Evolutionary conservation across 83 land plant species (phyloP).

Genomic region (Thuja plicata): DNA sequence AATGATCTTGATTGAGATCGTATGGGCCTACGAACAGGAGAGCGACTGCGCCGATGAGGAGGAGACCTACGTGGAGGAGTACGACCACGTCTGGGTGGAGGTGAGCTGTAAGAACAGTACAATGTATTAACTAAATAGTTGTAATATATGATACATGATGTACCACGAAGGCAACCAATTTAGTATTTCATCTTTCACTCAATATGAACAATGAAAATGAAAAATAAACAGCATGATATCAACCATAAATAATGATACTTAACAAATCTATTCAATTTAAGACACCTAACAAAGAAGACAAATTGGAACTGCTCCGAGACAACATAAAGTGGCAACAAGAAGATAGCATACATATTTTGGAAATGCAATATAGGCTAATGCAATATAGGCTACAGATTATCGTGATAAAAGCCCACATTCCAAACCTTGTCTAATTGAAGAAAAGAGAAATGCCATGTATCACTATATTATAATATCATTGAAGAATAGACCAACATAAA

Average conservation of each 20-base stretch:
- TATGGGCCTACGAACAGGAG: constrained; percentile 63
- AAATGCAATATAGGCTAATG: background rate
- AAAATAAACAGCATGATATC: background rate
- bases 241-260: background rate
- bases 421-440: background rate
- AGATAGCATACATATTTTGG: background rate
- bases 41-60: constrained; percentile 60
- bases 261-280: background rate
- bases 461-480: background rate
- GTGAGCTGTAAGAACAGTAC: constrained; percentile 19
- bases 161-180: background rate
- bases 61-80: constrained; percentile 80
- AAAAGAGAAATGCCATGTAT: background rate
- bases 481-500: background rate
- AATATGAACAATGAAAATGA: background rate
- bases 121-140: background rate
- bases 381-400: background rate
- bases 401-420: background rate
- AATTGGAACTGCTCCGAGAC: background rate
- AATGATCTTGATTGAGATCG: constrained; percentile 64
- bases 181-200: background rate
- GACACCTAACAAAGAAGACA: background rate
- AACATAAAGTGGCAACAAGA: background rate
- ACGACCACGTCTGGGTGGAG: constrained; percentile 70
- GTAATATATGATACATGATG: background rate